Evolutionary conservation across 148 eudicot species (phyloP), one percentile per base, ranked within the genome.

Genomic region (Vaccinium vitisidaea): DNA sequence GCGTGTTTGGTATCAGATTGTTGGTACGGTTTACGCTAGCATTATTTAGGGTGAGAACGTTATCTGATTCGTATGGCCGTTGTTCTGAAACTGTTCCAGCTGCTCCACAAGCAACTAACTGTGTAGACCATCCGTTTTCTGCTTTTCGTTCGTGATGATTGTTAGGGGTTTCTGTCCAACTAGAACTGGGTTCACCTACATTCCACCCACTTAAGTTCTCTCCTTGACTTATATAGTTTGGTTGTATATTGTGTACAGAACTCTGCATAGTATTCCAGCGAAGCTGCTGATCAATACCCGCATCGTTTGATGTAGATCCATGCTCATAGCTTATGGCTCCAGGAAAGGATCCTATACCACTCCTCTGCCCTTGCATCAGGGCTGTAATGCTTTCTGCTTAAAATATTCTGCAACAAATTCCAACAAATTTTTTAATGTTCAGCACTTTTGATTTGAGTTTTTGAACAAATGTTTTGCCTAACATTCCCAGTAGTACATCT

Each of bases 361-460:
- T 92, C 90, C 92, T 90, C 85, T 92, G 92, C 92, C 98, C 98
- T 90, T 95, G 98, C 99, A 97, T 97, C 88, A 81, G 87, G 88
- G 86, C 86, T 71, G 48, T 48, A 70, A 39, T 55, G 53, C 69
- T 36, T 59, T 84, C 86, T 80, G 79, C 78, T 59, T 39, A 23
- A 75, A 80, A 58, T 63, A 25, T 39, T 8, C 23, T 43, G 77
- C 52, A 67, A 82, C 80, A 80, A 71, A 48, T 50, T 59, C 80
- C 77, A 78, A 73, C 14, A 19, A 67, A 61, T 21, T 52, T 54
- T 53, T 16, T 0, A 84, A 80, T 8, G 36, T 11, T 25, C 12
- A 67, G 73, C 73, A 23, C 36, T 67, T 67, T 67, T 67, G 36
- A 27, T 67, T 65, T 8, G 71, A 23, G 30, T 65, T 65, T 65